A percentile compares a stretch with the other conserved stretches of the same genome.
Conservation (phyloP, 345 rosid genomes). For the Atalantia buxifolia region DNA sequence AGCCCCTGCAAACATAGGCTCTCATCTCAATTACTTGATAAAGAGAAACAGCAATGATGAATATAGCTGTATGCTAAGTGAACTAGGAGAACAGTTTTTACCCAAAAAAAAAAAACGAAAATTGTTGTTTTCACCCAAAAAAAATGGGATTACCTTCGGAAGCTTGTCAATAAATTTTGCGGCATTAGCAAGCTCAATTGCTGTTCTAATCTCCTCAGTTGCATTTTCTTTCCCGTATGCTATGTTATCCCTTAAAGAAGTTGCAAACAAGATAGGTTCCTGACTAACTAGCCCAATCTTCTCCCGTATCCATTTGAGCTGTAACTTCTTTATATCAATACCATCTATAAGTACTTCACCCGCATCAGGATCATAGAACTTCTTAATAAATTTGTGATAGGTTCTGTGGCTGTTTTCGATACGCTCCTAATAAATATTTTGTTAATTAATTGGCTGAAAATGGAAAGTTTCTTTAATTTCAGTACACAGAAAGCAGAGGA, state of each 20-base stretch:
- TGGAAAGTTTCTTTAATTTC: no score
- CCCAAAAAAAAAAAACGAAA: no score
- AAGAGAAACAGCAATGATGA: background rate
- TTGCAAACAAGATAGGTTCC: constrained; percentile 60
- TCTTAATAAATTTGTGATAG: no score
- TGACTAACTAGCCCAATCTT: constrained; percentile 67
- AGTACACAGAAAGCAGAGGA: no score
- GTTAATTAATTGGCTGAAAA: no score
- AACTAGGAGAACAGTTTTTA: background rate
- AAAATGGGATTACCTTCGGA: constrained; percentile 40
- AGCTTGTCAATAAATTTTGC: constrained; percentile 59
- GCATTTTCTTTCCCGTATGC: constrained; percentile 67
- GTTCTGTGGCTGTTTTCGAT: no score
- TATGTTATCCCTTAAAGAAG: constrained; percentile 53
- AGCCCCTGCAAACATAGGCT: constrained; percentile 45
- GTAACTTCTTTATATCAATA: constrained; percentile 45
- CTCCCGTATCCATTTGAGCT: constrained; percentile 55
- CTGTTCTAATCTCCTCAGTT: constrained; percentile 50
- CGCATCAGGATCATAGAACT: constrained; percentile 69
- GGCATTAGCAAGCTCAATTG: constrained; percentile 61
- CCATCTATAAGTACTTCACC: constrained; percentile 68
- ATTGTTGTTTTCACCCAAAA: background rate
- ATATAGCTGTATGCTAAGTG: background rate
- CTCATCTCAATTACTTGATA: background rate
- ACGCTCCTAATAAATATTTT: no score